A percentile compares a stretch with the other conserved stretches of the same genome.
phyloP scores from a whole-genome alignment of 345 rosid genomes.

The Aethionema arabicum region DNA sequence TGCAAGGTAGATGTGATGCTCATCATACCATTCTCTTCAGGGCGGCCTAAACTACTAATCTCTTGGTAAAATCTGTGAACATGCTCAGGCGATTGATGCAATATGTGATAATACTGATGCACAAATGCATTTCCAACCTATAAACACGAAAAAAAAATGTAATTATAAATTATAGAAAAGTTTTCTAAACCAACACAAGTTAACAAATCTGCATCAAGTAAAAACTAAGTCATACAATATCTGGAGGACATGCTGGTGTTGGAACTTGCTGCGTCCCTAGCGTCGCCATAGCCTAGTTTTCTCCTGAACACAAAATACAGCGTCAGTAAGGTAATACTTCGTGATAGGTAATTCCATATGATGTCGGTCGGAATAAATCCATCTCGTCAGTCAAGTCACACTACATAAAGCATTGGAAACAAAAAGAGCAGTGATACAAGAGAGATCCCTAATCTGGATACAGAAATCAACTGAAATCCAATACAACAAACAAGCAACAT shows the following conservation, averaged over 20 bases:
- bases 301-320: constrained; percentile 28
- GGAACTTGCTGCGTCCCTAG: constrained; percentile 48
- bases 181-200: neutral
- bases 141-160: constrained; percentile 17
- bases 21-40: constrained; percentile 68
- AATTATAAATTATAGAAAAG: neutral
- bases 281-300: constrained; percentile 46
- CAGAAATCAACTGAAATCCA: constrained; percentile 2
- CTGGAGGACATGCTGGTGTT: constrained; percentile 43
- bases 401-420: neutral
- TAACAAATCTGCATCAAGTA: neutral
- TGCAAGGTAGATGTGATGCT: constrained; percentile 77
- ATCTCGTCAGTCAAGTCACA: neutral
- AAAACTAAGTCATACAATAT: constrained; percentile 40
- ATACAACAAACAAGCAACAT: neutral
- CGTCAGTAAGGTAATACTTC: constrained; percentile 1
- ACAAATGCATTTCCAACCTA: constrained; percentile 97
- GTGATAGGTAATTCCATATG: constrained; percentile 1
- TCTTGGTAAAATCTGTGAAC: constrained; percentile 97
- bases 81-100: constrained; percentile 85
- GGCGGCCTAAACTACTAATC: constrained; percentile 88
- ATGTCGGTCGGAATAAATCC: neutral
- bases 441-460: constrained; percentile 25
- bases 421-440: neutral
- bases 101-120: constrained; percentile 84